phyloP scores from a whole-genome alignment of 176 grass and related monocot genomes.

The Musa troglodytarum region DNA sequence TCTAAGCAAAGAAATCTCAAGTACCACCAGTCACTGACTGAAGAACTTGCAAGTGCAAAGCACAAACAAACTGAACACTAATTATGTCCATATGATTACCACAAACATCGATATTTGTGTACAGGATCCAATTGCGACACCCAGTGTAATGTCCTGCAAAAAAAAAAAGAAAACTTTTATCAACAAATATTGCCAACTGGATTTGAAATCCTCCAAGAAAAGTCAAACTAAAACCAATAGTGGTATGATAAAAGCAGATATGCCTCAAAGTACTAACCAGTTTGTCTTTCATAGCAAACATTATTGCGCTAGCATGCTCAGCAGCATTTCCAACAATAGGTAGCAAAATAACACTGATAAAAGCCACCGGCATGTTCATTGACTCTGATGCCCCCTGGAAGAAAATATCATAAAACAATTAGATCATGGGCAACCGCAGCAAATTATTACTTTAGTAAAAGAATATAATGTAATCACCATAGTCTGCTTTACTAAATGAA shows the following conservation, averaged over 20 bases:
- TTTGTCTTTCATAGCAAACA: slow-evolving; percentile 99
- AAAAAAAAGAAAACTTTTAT: slow-evolving; percentile 18
- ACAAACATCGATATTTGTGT: slow-evolving; percentile 99
- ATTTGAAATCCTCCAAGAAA: neutral
- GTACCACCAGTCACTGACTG: neutral
- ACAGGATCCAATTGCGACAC: slow-evolving; percentile 95
- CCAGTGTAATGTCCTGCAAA: slow-evolving; percentile 81
- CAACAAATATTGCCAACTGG: neutral
- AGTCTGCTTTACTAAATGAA: neutral
- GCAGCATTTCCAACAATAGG: slow-evolving; percentile 97
- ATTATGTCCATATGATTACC: slow-evolving; percentile 38
- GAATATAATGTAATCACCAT: neutral
- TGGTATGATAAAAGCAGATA: slow-evolving; percentile 3
- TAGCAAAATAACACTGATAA: slow-evolving; percentile 99
- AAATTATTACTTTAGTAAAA: neutral
- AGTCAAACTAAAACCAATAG: slow-evolving; percentile 2
- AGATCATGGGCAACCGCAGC: neutral
- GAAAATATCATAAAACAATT: slow-evolving; percentile 23
- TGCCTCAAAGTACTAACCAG: slow-evolving; percentile 41
- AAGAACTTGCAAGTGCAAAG: too few species aligned
- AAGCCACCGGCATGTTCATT: slow-evolving; percentile 76
- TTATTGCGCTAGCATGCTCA: slow-evolving; percentile 98
- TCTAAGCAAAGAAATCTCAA: neutral
- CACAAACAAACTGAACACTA: too few species aligned
- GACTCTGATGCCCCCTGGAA: slow-evolving; percentile 92